phyloP scores from a whole-genome alignment of 202 grass and related monocot species.

The Zoysia matrella region DNA sequence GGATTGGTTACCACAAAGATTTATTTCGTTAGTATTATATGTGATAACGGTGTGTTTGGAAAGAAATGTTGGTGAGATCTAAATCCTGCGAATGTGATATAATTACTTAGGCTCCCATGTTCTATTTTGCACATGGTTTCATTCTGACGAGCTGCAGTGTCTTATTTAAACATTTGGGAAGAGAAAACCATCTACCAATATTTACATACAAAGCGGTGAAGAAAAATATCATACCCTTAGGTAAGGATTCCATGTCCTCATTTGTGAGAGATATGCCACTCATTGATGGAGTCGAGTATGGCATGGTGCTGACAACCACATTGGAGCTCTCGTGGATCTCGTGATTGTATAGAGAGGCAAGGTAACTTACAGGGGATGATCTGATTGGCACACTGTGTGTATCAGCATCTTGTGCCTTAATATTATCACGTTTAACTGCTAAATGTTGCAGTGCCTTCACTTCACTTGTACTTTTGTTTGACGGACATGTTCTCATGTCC shows the following conservation, averaged over 20 bases:
- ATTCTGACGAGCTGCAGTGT: not conserved
- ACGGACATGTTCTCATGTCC: constrained; percentile 38
- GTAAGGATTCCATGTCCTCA: constrained; percentile 37
- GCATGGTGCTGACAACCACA: constrained; percentile 31
- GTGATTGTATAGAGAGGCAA: constrained; percentile 48
- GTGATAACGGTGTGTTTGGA: not conserved
- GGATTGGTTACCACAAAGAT: not conserved
- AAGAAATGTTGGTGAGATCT: not conserved
- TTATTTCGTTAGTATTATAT: not conserved
- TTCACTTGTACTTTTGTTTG: constrained; percentile 51
- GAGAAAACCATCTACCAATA: not conserved
- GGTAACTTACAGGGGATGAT: constrained; percentile 56
- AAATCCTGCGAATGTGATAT: not conserved
- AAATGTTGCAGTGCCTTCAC: constrained; percentile 38
- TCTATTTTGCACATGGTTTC: not conserved
- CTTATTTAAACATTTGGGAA: constrained; percentile 15
- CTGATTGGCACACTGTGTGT: constrained; percentile 33
- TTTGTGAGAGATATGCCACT: constrained; percentile 29
- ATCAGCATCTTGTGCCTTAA: constrained; percentile 37
- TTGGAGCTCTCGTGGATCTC: constrained; percentile 42
- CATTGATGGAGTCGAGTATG: constrained; percentile 33
- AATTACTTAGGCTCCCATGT: not conserved
- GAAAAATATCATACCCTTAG: constrained; percentile 52
- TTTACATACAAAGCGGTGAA: not conserved
- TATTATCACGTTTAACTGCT: constrained; percentile 28